Evolutionary conservation across 768 basidiomycete genomes (phyloP), one percentile per base, ranked within the genome.

Genomic region (Melanogaster broomeanus): DNA sequence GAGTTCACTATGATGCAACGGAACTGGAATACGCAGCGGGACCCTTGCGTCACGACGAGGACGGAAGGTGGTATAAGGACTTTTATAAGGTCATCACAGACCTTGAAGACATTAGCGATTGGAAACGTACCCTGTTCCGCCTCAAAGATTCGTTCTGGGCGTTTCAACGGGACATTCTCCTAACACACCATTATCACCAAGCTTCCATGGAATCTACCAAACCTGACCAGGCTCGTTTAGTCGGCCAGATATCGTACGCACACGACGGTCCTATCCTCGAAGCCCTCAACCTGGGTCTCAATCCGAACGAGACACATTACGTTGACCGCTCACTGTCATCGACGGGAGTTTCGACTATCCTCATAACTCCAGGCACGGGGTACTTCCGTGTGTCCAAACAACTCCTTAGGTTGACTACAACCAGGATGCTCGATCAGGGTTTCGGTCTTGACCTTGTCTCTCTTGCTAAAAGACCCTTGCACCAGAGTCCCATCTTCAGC

Each of bases 231-330:
- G 81, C 79, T 40, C 82, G 89, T 15, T 76, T 94, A 13, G 82
- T 93, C 12, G 93, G 93, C 3, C 78, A 79, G 25, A 73, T 95
- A 27, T 91, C 89, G 0, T 85, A 81, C 65, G 96, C 97, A 0
- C 93, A 96, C 60, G 94, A 98, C 57, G 93, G 94, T 1, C 94
- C 94, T 35, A 77, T 98, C n/a, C 80, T 98, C 6, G 97, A 98
- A 69, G 93, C 93, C 2, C 77, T 98, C 45, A 98, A 98, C 62
- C 79, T 99, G 40, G 90, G 85, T 1, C 79, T 98, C 15, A 96
- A 93, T 63, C 91, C 95, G 0, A 88, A 88, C 15, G 96, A 98
- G 70, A 90, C 88, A 2, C 93, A 97, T 65, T 95, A 97, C 64
- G 85, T 98, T 57, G 97, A 98, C 67, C 86, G 97, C 18, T 97